These are phyloP conservation scores for Hebeloma cylindrosporum DNA, from an alignment of 768 basidiomycete species.

Conservation along the genomic window DNA sequence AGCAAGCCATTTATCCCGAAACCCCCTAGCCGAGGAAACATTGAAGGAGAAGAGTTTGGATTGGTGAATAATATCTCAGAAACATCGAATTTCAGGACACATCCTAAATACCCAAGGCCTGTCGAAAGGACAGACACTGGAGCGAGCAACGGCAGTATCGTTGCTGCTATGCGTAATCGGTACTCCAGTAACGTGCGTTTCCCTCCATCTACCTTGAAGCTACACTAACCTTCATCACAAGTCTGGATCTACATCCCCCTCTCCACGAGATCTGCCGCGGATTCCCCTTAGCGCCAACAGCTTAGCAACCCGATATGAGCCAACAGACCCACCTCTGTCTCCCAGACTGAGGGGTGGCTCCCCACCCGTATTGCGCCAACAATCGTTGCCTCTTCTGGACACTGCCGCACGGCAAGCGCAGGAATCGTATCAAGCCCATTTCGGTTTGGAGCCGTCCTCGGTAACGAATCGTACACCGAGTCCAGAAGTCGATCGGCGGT, in stretches of 20 bases:
- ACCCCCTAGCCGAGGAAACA: background rate
- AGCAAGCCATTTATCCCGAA: slow-evolving; percentile 4
- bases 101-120: slow-evolving; percentile 26
- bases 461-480: slow-evolving; percentile 8
- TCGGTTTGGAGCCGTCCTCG: too few species aligned
- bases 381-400: slow-evolving; percentile 28
- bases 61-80: slow-evolving; percentile 7
- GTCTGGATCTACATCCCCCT: slow-evolving; percentile 54
- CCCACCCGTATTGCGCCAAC: slow-evolving; percentile 30
- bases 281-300: slow-evolving; percentile 63
- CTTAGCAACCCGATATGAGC: slow-evolving; percentile 62
- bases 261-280: slow-evolving; percentile 61
- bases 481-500: slow-evolving; percentile 30
- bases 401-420: slow-evolving; percentile 17
- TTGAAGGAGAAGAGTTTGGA: slow-evolving; percentile 19
- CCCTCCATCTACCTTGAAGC: slow-evolving; percentile 2
- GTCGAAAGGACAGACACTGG: slow-evolving; percentile 55
- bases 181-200: slow-evolving; percentile 56
- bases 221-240: slow-evolving; percentile 21
- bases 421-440: slow-evolving; percentile 21
- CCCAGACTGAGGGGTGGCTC: slow-evolving; percentile 30
- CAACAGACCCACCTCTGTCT: slow-evolving; percentile 41
- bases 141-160: slow-evolving; percentile 55
- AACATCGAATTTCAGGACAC: slow-evolving; percentile 26
- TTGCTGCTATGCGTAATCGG: slow-evolving; percentile 67